phyloP scores from a whole-genome alignment of 768 basidiomycete species.

The Lactarius tabidus region DNA sequence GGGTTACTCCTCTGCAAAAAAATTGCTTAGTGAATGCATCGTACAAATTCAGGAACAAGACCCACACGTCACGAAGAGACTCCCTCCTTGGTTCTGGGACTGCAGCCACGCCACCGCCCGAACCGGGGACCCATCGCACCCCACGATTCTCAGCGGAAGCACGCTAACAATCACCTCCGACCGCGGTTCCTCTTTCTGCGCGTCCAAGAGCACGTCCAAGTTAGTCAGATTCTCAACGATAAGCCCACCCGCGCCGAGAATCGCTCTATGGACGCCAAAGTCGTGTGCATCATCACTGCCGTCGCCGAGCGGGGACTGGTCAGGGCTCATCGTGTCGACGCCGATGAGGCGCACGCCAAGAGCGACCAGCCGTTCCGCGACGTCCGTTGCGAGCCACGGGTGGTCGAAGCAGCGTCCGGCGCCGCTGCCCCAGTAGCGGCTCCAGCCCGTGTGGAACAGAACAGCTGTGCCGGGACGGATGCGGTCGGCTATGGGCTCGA shows the following conservation, averaged over 20 bases:
- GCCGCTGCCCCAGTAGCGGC: slow-evolving; percentile 25
- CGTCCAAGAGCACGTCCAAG: slow-evolving; percentile 24
- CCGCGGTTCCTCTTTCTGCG: slow-evolving; percentile 1
- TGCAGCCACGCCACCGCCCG: slow-evolving; percentile 29
- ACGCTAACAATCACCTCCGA: slow-evolving; percentile 25
- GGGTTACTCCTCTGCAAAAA: no score
- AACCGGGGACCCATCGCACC: slow-evolving; percentile 31
- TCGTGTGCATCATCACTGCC: slow-evolving; percentile 5
- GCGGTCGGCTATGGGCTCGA: slow-evolving; percentile 23
- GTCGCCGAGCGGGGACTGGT: slow-evolving; percentile 25
- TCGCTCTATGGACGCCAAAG: slow-evolving; percentile 27
- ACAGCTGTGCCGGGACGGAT: slow-evolving; percentile 27
- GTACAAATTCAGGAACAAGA: no score
- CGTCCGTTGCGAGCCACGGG: slow-evolving; percentile 30
- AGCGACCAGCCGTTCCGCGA: slow-evolving; percentile 27
- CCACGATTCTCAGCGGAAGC: slow-evolving; percentile 28
- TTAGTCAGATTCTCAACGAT: slow-evolving; percentile 33
- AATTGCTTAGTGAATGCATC: no score
- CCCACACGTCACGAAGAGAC: neutral
- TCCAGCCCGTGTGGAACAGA: slow-evolving; percentile 31
- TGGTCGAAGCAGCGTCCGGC: slow-evolving; percentile 28
- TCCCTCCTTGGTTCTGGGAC: neutral
- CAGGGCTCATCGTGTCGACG: slow-evolving; percentile 31
- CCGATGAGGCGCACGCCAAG: slow-evolving; percentile 29
- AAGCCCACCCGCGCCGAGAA: slow-evolving; percentile 28